Conservation (phyloP, 2,329 filamentous ascomycete genomes). For the Blastomyces gilchristii region DNA sequence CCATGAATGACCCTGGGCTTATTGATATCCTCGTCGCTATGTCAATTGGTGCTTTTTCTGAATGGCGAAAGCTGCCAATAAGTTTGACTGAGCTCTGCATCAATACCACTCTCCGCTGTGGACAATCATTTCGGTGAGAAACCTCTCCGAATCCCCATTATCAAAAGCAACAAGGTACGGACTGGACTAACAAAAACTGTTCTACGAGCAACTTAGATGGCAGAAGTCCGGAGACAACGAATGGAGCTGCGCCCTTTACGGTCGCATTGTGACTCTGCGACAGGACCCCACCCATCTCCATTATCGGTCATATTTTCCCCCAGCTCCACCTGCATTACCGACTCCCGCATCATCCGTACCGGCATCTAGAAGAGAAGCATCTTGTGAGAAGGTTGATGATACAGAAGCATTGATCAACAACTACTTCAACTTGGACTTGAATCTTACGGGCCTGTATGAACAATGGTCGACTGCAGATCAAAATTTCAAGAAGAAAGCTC, state of each 20-base stretch:
- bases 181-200: slow-evolving; percentile 2
- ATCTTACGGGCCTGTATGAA: slow-evolving; percentile 65
- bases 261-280: slow-evolving; percentile 71
- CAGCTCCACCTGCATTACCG: slow-evolving; percentile 24
- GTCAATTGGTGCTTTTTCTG: slow-evolving; percentile 46
- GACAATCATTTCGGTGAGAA: slow-evolving; percentile 70
- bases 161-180: slow-evolving; percentile 1
- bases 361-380: slow-evolving; percentile 22
- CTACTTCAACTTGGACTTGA: slow-evolving; percentile 78
- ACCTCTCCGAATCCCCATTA: neutral
- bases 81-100: slow-evolving; percentile 80
- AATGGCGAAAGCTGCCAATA: slow-evolving; percentile 81
- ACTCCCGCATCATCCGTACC: slow-evolving; percentile 32
- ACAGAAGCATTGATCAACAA: slow-evolving; percentile 64
- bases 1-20: neutral
- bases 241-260: slow-evolving; percentile 84
- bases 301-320: slow-evolving; percentile 60
- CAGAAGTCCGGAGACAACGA: slow-evolving; percentile 66
- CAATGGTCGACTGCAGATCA: slow-evolving; percentile 78
- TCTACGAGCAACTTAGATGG: slow-evolving; percentile 51
- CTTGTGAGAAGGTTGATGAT: slow-evolving; percentile 47
- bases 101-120: slow-evolving; percentile 86
- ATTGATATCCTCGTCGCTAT: slow-evolving; percentile 17
- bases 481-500: slow-evolving; percentile 81
- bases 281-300: slow-evolving; percentile 72